Evolutionary conservation across 352 stramenopile species (phyloP).

Genomic region (Phytophthora tentaculata): DNA sequence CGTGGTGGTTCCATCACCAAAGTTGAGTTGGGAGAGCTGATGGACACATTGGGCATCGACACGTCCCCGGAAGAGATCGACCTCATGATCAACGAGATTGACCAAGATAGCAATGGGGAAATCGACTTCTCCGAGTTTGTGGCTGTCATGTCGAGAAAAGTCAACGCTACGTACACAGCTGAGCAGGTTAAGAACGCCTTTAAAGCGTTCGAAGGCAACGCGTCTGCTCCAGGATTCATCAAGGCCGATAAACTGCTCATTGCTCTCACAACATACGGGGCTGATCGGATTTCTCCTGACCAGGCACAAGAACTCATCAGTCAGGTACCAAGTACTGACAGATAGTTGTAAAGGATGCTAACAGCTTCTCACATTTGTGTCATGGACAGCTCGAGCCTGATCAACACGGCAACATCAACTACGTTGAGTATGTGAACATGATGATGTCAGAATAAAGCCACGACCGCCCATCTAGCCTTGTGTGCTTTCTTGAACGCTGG

Average conservation of each 20-base stretch:
- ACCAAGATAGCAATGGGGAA: conserved; percentile 94
- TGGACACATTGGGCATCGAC: conserved; percentile 95
- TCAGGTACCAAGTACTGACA: no score
- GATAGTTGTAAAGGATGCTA: not conserved
- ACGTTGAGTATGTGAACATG: conserved; percentile 93
- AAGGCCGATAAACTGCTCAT: conserved; percentile 88
- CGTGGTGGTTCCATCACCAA: conserved; percentile 94
- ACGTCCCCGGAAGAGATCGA: conserved; percentile 94
- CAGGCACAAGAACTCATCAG: conserved; percentile 93
- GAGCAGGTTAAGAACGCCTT: conserved; percentile 94
- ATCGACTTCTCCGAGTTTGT: conserved; percentile 97
- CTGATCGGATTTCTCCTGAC: conserved; percentile 90
- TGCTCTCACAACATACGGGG: conserved; percentile 90
- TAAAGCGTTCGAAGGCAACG: conserved; percentile 72
- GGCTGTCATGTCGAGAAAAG: conserved; percentile 94
- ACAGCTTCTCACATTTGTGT: conserved; percentile 1
- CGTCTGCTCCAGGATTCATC: conserved; percentile 71
- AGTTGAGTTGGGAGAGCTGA: conserved; percentile 93
- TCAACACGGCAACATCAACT: conserved; percentile 93
- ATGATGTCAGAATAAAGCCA: conserved; percentile 78
- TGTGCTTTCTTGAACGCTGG: conserved; percentile 11
- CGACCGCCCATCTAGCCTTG: conserved; percentile 9
- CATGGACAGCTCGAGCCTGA: conserved; percentile 88
- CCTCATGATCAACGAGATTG: conserved; percentile 96
- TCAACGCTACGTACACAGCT: conserved; percentile 93